Conservation (phyloP, 371 early-diverging fungal species). For the Cokeromyces recurvatus region DNA sequence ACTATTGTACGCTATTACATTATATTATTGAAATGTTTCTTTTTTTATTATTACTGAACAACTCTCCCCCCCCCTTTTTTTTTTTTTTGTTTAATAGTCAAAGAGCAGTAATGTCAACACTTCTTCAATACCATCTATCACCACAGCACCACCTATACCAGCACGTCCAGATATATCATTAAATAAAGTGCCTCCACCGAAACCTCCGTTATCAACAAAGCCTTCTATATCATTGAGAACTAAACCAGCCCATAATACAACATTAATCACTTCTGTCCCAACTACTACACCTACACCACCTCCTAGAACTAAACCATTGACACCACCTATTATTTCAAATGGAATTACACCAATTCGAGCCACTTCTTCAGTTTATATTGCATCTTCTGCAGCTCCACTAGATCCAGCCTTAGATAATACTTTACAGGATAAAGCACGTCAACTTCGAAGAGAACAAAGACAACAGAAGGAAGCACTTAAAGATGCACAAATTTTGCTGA, state of each 20-base stretch:
- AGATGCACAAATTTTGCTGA: constrained; percentile 74
- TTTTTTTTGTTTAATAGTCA: too few species aligned
- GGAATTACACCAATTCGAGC: too few species aligned
- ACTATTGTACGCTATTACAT: too few species aligned
- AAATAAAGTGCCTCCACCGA: constrained; percentile 30
- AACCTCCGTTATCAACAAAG: constrained; percentile 27
- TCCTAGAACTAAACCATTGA: constrained; percentile 19
- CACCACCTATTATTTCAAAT: too few species aligned
- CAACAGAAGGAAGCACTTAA: constrained; percentile 20
- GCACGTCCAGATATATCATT: constrained; percentile 23
- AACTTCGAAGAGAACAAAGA: constrained; percentile 19
- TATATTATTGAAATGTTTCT: too few species aligned
- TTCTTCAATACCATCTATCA: constrained; percentile 20
- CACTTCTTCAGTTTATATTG: constrained; percentile 17
- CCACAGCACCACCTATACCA: constrained; percentile 31
- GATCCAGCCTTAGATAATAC: constrained; percentile 36
- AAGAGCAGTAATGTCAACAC: too few species aligned
- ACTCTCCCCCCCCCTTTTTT: too few species aligned
- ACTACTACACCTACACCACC: constrained; percentile 10
- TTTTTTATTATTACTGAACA: too few species aligned
- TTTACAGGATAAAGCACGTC: constrained; percentile 13
- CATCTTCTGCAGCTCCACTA: constrained; percentile 25
- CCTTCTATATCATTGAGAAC: constrained; percentile 8
- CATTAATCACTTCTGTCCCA: too few species aligned
- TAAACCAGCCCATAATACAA: background rate